A percentile compares a stretch with the other conserved stretches of the same genome.
phyloP scores from a whole-genome alignment of 306 rosid genomes.

The Cucurbita maxima region DNA sequence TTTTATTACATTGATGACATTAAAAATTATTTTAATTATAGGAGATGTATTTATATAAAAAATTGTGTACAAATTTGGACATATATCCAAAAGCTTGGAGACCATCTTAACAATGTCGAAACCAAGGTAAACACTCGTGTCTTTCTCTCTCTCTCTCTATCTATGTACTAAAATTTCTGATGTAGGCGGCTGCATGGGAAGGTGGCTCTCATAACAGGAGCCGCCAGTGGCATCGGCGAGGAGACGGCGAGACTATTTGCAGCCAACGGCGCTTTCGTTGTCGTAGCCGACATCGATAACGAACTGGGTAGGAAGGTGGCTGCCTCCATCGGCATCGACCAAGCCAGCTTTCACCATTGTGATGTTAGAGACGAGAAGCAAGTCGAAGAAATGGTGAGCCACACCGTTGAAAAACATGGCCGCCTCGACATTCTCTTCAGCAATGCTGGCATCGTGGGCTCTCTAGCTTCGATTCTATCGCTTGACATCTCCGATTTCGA shows the following conservation, averaged over 20 bases:
- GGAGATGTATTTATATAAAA: too few species aligned
- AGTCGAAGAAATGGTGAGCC: constrained; percentile 41
- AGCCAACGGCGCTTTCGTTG: constrained; percentile 47
- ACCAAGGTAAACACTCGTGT: constrained; percentile 22
- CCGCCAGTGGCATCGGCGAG: constrained; percentile 73
- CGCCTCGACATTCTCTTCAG: constrained; percentile 49
- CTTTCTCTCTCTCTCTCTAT: not conserved
- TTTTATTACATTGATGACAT: too few species aligned
- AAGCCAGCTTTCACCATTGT: constrained; percentile 46
- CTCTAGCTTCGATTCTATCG: constrained; percentile 38
- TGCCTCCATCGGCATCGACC: constrained; percentile 31
- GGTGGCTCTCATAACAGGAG: constrained; percentile 67
- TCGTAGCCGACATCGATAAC: constrained; percentile 58
- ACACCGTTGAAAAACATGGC: constrained; percentile 41
- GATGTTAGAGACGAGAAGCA: constrained; percentile 75
- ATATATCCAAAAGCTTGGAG: not conserved
- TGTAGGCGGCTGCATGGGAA: constrained; percentile 41
- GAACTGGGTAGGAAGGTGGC: constrained; percentile 39
- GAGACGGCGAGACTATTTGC: constrained; percentile 49
- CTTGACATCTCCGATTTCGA: constrained; percentile 47
- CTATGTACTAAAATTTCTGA: not conserved
- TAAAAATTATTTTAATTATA: too few species aligned
- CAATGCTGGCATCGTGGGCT: constrained; percentile 60
- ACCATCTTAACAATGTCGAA: constrained; percentile 18
- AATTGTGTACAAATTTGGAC: not conserved